Evolutionary conservation across 2,329 filamentous ascomycete genomes (phyloP).

Genomic region (Fusarium piperis): DNA sequence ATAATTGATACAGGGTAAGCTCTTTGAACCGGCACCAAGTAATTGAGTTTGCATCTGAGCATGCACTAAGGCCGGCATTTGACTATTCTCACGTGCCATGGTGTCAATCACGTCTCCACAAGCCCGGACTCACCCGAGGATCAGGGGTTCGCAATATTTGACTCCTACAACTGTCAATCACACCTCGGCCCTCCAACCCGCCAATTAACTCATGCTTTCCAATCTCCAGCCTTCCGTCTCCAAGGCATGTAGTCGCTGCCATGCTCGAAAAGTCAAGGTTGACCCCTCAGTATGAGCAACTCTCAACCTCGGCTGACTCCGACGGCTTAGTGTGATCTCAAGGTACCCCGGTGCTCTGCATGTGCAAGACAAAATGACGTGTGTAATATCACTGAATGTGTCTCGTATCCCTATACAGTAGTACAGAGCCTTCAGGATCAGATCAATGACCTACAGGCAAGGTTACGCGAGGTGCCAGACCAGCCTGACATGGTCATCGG

Average conservation of each 20-base stretch:
- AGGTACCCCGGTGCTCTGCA: slow-evolving; percentile 20
- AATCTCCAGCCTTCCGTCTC: neutral
- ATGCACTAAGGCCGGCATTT: neutral
- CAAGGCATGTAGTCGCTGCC: neutral
- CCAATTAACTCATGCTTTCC: neutral
- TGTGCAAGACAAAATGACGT: slow-evolving; percentile 16
- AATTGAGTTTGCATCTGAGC: neutral
- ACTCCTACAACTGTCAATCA: neutral
- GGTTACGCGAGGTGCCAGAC: neutral
- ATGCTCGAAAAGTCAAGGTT: neutral
- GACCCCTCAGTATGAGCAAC: neutral
- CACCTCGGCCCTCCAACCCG: accelerated
- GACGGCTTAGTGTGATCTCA: slow-evolving; percentile 14
- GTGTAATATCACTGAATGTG: slow-evolving; percentile 24
- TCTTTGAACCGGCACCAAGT: neutral
- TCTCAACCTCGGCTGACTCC: neutral
- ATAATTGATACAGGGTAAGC: neutral
- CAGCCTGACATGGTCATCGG: neutral
- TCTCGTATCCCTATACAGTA: slow-evolving; percentile 14
- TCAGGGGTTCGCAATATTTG: neutral
- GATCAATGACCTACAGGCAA: neutral
- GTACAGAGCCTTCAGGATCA: neutral
- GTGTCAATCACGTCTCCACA: neutral
- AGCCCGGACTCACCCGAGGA: neutral
- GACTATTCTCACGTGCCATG: neutral